Evolutionary conservation across 345 rosid genomes (phyloP), one percentile per base, ranked within the genome.

Genomic region (Clarkia xantiana): DNA sequence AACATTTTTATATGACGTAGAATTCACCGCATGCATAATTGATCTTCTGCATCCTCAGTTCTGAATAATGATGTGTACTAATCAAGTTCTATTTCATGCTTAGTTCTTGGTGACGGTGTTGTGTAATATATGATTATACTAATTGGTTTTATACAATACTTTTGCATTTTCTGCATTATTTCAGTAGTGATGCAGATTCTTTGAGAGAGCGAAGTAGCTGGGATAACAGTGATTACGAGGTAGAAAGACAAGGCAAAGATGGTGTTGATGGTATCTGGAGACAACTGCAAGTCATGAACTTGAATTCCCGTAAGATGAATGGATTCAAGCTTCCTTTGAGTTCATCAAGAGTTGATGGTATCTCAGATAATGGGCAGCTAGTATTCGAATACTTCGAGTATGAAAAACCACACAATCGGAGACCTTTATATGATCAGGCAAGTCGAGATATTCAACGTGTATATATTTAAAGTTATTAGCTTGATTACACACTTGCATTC

Each of bases 371-470:
- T 47, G 70, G 77, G 34, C 42, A 12, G 45, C 80, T 74, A 22
- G 61, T 64, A 20, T 76, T 57, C 58, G 73, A 76, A 49, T 74
- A 80, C 66, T 55, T 74, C 55, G 87, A 80, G 55, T 76, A 52
- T 51, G 83, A 74, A 45, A 76, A 67, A 53, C 87, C 87, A 3
- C 74, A 59, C 69, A 62, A 57, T 44, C 71, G 83, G 17, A 59
- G 60, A 54, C 87, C 87, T 63, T 72, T 80, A 34, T 75, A 57
- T 57, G 81, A 72, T 42, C 72, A 67, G 87, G 87, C 62, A 52
- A 76, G 71, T 62, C 38, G 36, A 49, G 58, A 22, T 17, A 20
- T 11, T 9, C 16, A 22, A n/a, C 40, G 39, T 51, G 10, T 25
- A 5, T 34, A 14, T 49, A 10, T n/a, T 16, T 1, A 25, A 25